Evolutionary conservation across 345 rosid species (phyloP).

Genomic region (Syzygium aqueum): DNA sequence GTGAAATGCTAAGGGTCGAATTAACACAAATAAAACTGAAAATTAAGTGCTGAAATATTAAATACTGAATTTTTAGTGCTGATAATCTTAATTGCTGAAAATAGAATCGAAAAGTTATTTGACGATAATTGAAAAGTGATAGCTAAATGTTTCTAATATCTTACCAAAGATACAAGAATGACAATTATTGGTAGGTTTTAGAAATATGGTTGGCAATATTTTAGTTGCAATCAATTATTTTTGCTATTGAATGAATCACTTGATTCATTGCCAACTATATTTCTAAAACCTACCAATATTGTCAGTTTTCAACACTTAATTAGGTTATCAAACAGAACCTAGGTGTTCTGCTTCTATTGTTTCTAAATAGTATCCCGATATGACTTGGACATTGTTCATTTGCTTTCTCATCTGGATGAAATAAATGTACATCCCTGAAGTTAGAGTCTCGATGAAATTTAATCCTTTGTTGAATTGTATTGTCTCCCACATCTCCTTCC

Average conservation of each 20-base stretch:
- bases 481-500: constrained; percentile 34
- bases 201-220: neutral
- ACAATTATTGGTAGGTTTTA: neutral
- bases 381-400: neutral
- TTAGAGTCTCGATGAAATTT: neutral
- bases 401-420: neutral
- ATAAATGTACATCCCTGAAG: neutral
- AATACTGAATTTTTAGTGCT: neutral
- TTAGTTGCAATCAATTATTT: neutral
- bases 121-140: neutral
- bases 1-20: neutral
- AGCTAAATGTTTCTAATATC: neutral
- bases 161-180: neutral
- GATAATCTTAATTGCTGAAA: neutral
- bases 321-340: neutral
- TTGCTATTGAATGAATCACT: neutral
- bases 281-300: neutral
- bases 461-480: constrained; percentile 23
- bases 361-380: neutral
- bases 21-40: neutral
- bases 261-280: too few species aligned
- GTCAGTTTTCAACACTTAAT: neutral
- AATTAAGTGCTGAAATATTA: neutral
- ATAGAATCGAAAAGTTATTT: neutral
- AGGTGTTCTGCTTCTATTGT: neutral